Evolutionary conservation across 2,329 filamentous ascomycete genomes (phyloP).

Genomic region (Hyphodiscus sp.): DNA sequence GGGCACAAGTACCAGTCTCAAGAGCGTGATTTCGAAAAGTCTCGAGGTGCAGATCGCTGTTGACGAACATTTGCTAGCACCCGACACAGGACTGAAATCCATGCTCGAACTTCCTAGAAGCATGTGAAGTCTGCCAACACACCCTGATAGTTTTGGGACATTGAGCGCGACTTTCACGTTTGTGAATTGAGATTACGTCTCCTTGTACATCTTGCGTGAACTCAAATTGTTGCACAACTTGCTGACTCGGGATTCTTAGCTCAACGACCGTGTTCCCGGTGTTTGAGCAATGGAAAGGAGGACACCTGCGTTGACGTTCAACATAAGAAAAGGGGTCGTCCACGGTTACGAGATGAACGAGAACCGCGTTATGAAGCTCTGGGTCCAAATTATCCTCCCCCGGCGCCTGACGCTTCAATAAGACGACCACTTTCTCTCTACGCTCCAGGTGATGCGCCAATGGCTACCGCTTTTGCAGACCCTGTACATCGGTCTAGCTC

Average conservation of each 20-base stretch:
- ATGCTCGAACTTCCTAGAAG: background rate
- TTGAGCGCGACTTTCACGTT: background rate
- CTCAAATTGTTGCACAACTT: background rate
- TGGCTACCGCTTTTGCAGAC: conserved; percentile 38
- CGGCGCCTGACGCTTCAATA: conserved; percentile 22
- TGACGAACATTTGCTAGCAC: background rate
- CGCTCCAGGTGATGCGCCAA: conserved; percentile 35
- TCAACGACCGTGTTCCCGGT: conserved; percentile 72
- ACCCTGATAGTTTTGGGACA: background rate
- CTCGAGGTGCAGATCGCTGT: no score
- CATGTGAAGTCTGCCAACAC: background rate
- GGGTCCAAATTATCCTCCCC: conserved; percentile 23
- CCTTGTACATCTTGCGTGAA: background rate
- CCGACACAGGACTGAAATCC: background rate
- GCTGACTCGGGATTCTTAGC: conserved; percentile 38
- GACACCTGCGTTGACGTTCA: conserved; percentile 77
- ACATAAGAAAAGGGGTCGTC: conserved; percentile 78
- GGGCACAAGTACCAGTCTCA: background rate
- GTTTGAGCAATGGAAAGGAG: conserved; percentile 71
- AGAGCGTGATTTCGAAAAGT: background rate
- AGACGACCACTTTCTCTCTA: conserved; percentile 47
- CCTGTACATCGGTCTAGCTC: conserved; percentile 38
- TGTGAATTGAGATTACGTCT: background rate
- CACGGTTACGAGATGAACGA: conserved; percentile 67
- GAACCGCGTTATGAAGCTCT: conserved; percentile 49